Percentiles rank a stretch among this genome's conserved stretches.
Evolutionary conservation across 1,284 basidiomycete species (phyloP).

Genomic region (Tilletia walkeri): DNA sequence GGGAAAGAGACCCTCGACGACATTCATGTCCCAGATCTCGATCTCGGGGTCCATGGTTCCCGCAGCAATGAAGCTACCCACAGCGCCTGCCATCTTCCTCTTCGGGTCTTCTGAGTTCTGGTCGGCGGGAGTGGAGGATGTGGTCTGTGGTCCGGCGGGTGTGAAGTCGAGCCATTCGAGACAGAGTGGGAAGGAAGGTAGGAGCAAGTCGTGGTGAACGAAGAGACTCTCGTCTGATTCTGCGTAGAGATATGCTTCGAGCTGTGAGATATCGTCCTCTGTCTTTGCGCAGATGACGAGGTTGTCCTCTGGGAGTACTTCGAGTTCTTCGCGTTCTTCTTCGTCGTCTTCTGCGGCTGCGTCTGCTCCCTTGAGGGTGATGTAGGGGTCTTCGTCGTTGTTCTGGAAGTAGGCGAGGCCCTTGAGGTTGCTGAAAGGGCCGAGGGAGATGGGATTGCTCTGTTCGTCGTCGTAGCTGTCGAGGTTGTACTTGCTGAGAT

Average conservation of each 20-base stretch:
- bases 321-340: slow-evolving; percentile 85
- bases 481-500: slow-evolving; percentile 85
- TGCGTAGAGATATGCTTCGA: slow-evolving; percentile 64
- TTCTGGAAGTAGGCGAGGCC: slow-evolving; percentile 86
- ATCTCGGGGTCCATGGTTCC: slow-evolving; percentile 97
- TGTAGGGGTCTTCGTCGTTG: slow-evolving; percentile 93
- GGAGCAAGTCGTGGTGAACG: slow-evolving; percentile 95
- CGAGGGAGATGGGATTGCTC: slow-evolving; percentile 62
- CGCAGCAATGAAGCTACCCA: slow-evolving; percentile 91
- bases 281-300: slow-evolving; percentile 90
- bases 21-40: slow-evolving; percentile 95
- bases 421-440: slow-evolving; percentile 94
- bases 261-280: slow-evolving; percentile 91
- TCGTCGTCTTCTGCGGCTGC: slow-evolving; percentile 67
- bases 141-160: slow-evolving; percentile 60
- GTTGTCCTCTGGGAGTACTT: slow-evolving; percentile 86
- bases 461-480: slow-evolving; percentile 88
- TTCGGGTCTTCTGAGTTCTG: slow-evolving; percentile 34
- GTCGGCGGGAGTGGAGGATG: slow-evolving; percentile 26
- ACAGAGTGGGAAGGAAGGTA: slow-evolving; percentile 95
- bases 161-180: slow-evolving; percentile 98
- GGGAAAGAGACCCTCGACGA: slow-evolving; percentile 91
- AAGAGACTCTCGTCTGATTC: slow-evolving; percentile 69
- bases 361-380: slow-evolving; percentile 81
- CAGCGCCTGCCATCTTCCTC: slow-evolving; percentile 53